A percentile compares a stretch with the other conserved stretches of the same genome.
phyloP scores from a whole-genome alignment of 495 filamentous ascomycete species.

The Oleoguttula mirabilis region DNA sequence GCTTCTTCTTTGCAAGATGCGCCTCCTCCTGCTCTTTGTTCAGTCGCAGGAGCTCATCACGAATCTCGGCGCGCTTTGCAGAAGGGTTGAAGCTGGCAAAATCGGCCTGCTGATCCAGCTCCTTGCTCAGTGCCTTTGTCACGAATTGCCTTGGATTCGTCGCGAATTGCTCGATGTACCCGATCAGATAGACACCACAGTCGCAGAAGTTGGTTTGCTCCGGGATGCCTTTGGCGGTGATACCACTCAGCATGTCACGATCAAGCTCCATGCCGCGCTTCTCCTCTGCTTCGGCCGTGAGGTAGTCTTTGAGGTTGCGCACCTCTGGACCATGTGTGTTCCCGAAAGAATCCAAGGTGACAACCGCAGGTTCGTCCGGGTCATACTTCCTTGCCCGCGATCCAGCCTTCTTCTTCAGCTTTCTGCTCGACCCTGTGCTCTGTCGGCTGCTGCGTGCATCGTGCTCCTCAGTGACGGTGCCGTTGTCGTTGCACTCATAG shows the following conservation, averaged over 20 bases:
- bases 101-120: constrained; percentile 37
- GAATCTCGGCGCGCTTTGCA: constrained; percentile 41
- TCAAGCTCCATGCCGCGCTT: constrained; percentile 54
- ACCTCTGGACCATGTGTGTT: constrained; percentile 47
- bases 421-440: background rate
- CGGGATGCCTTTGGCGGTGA: constrained; percentile 60
- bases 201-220: constrained; percentile 75
- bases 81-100: constrained; percentile 45
- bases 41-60: constrained; percentile 39
- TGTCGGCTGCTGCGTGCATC: background rate
- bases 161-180: constrained; percentile 72
- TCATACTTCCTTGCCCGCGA: constrained; percentile 19
- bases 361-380: constrained; percentile 47
- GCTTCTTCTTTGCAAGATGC: constrained; percentile 11
- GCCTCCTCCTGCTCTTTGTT: constrained; percentile 37
- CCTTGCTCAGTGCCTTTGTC: constrained; percentile 37
- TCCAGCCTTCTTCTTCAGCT: constrained; percentile 5
- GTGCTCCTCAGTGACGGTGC: background rate
- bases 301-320: constrained; percentile 59
- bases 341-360: constrained; percentile 81
- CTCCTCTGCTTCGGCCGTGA: constrained; percentile 55
- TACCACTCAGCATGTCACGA: constrained; percentile 41
- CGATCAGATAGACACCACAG: constrained; percentile 76
- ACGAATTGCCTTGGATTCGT: constrained; percentile 54
- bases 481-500: background rate